Evolutionary conservation across 257 asterid genomes (phyloP).

Genomic region (Vinca minor): DNA sequence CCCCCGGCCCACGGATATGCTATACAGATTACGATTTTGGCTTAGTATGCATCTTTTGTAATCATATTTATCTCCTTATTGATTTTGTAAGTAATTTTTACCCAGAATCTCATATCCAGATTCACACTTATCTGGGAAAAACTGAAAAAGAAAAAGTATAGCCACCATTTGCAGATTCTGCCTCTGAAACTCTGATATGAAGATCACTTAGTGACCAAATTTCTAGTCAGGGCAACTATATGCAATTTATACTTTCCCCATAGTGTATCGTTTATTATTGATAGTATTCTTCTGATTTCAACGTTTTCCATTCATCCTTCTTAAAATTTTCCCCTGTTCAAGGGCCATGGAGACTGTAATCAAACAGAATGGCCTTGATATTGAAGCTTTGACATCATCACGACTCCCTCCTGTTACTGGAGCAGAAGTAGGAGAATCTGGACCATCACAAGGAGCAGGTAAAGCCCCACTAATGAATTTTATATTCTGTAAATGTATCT

Average conservation of each 20-base stretch:
- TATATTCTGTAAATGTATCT: neutral
- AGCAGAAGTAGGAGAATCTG: constrained; percentile 67
- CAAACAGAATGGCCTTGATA: constrained; percentile 86
- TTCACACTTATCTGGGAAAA: neutral
- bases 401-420: constrained; percentile 69
- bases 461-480: constrained; percentile 12
- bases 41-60: neutral
- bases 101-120: neutral
- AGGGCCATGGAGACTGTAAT: constrained; percentile 99
- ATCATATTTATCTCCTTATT: neutral
- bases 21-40: neutral
- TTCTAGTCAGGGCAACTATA: neutral
- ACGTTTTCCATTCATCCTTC: neutral
- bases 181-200: neutral
- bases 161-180: neutral
- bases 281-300: neutral
- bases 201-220: neutral
- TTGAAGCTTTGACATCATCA: constrained; percentile 78
- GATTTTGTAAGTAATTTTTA: neutral
- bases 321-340: constrained; percentile 10
- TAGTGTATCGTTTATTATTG: neutral
- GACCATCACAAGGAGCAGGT: constrained; percentile 74
- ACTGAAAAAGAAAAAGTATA: neutral
- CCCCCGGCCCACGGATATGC: neutral
- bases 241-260: neutral